Conservation (phyloP, 345 rosid species). For the Brassica cretica region DNA sequence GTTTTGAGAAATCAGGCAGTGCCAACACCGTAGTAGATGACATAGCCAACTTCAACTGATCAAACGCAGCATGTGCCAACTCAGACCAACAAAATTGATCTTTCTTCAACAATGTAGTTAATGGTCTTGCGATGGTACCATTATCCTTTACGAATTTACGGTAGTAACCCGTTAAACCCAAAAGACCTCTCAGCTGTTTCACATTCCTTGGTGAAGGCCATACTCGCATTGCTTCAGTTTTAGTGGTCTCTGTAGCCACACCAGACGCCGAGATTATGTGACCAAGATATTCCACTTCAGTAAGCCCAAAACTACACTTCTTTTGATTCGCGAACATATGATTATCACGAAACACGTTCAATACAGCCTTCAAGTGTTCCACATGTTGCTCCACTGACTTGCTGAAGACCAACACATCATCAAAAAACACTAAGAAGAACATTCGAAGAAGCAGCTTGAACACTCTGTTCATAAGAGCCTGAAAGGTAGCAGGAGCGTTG, state of each 20-base stretch:
- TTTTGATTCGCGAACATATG: not conserved
- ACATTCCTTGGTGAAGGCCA: not conserved
- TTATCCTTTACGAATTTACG: too few species aligned
- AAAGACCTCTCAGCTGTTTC: not conserved
- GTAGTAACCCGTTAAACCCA: not conserved
- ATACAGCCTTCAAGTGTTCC: not conserved
- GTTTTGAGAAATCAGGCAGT: too few species aligned
- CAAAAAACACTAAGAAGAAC: not conserved
- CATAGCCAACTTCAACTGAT: too few species aligned
- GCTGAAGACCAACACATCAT: not conserved
- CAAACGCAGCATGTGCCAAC: too few species aligned
- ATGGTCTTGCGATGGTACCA: too few species aligned
- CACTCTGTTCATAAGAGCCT: too few species aligned
- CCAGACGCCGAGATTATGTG: not conserved
- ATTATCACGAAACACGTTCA: not conserved
- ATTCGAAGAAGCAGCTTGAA: not conserved
- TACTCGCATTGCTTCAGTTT: not conserved
- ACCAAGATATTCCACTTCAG: not conserved
- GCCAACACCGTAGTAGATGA: too few species aligned
- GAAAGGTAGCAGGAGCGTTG: too few species aligned
- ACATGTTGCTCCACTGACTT: not conserved
- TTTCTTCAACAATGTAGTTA: too few species aligned
- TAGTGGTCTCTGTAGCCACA: not conserved
- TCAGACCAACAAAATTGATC: too few species aligned
- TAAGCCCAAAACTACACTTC: not conserved